Evolutionary conservation across 208 protist genomes (phyloP).

Genomic region (Acanthamoeba sp.): DNA sequence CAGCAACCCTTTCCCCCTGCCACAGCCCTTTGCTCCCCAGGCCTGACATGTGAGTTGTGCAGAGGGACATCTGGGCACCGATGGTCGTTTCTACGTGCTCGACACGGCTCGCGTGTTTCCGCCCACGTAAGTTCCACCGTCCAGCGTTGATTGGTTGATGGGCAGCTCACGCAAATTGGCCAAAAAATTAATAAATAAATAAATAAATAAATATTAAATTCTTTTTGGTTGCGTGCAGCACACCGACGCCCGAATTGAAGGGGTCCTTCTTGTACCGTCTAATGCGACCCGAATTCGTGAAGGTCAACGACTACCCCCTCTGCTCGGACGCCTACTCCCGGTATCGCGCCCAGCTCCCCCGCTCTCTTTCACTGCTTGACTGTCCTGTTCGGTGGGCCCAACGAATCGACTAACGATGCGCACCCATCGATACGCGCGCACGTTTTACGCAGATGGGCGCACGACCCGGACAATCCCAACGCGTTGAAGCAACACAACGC

Average conservation of each 20-base stretch:
- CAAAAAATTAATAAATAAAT: no score
- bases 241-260: constrained; percentile 4
- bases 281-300: constrained; percentile 42
- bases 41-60: neutral
- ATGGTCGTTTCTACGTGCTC: constrained; percentile 55
- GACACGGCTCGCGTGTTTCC: constrained; percentile 39
- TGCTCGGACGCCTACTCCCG: constrained; percentile 47
- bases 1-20: neutral
- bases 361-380: neutral
- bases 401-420: no score
- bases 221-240: no score
- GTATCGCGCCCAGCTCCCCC: neutral
- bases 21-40: neutral
- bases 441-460: constrained; percentile 17
- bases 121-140: neutral
- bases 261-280: constrained; percentile 55
- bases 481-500: constrained; percentile 57
- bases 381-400: neutral
- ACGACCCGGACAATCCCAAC: constrained; percentile 5
- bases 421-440: no score
- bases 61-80: constrained; percentile 57
- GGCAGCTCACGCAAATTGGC: no score
- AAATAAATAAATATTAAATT: no score
- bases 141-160: no score
- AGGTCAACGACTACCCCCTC: neutral